Evolutionary conservation across 352 stramenopile genomes (phyloP).

Genomic region (Vaucheria bursata): DNA sequence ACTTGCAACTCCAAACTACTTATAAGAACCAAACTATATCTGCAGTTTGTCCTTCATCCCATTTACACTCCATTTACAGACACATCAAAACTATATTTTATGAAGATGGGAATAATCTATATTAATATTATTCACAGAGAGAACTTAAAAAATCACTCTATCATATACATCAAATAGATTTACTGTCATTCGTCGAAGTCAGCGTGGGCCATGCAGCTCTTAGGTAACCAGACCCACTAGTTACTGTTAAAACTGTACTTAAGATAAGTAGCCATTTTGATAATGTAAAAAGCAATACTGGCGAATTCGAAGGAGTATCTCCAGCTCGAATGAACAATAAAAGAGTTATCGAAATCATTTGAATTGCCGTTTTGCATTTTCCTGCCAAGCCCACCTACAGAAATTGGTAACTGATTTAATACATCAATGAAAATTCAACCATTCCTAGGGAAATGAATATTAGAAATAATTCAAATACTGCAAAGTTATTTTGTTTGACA

Average conservation of each 20-base stretch:
- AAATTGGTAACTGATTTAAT: too few species aligned
- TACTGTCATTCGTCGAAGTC: too few species aligned
- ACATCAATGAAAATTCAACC: too few species aligned
- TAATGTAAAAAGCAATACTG: neutral
- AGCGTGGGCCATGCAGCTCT: constrained; percentile 46
- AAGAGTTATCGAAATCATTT: constrained; percentile 46
- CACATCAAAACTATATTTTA: neutral
- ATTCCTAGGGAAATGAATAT: too few species aligned
- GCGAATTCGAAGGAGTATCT: neutral
- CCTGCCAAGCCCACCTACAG: constrained; percentile 31
- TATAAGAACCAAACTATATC: too few species aligned
- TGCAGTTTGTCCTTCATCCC: neutral
- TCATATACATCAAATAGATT: too few species aligned
- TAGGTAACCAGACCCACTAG: constrained; percentile 39
- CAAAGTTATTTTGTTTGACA: too few species aligned
- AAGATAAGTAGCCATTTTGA: constrained; percentile 36
- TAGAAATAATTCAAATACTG: too few species aligned
- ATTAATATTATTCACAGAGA: neutral
- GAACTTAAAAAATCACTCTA: too few species aligned
- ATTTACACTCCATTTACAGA: neutral
- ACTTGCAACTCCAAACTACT: too few species aligned
- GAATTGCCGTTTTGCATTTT: constrained; percentile 45
- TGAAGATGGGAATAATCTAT: neutral
- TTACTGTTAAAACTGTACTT: constrained; percentile 43
- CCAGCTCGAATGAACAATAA: constrained; percentile 42